Evolutionary conservation across 805 yeast genomes (phyloP), one percentile per base, ranked within the genome.

Genomic region (Blastobotrys attinorum): DNA sequence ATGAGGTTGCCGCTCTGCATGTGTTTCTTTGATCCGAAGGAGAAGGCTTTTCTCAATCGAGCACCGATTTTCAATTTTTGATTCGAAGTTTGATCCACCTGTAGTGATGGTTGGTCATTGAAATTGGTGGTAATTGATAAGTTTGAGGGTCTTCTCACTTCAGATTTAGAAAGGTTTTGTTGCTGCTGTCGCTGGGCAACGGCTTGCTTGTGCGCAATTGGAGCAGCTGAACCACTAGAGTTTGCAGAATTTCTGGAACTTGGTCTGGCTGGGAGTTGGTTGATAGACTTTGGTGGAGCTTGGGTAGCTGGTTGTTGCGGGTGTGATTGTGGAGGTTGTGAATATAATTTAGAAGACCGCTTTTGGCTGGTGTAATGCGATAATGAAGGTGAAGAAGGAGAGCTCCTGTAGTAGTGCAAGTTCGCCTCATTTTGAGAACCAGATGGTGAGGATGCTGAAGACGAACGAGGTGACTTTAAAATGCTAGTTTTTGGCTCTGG

Each of bases 1-100:
- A 22, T 11, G 20, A 23, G 31, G 21, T 21, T 20, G 21, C 22
- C n/a, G 23, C 20, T 17, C 3, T 22, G 25, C n/a, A 17, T 4
- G 29, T 22, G 11, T 15, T 32, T 21, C 31, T 40, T 40, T 3
- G 27, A 22, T 23, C 53, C 52, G 45, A 52, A 50, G 4, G 52
- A 32, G 23, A 52, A 47, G 7, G 53, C 55, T 45, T 46, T 45
- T 37, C 46, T 50, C 11, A 52, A 8, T 25, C 29, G 29, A 25
- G 29, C 29, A 8, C 29, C 29, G 11, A 25, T 7, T 11, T 25
- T 25, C 29, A 25, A 25, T 25, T 25, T 25, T 11, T 7, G 29
- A 7, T 25, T 11, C 7, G 29, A 7, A 25, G 29, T 25, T n/a
- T n/a, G n/a, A n/a, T n/a, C n/a, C n/a, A n/a, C n/a, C n/a, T n/a